Evolutionary conservation across 176 grass and related monocot species (phyloP), one percentile per base, ranked within the genome.

Genomic region (Triticum dicoccoides): DNA sequence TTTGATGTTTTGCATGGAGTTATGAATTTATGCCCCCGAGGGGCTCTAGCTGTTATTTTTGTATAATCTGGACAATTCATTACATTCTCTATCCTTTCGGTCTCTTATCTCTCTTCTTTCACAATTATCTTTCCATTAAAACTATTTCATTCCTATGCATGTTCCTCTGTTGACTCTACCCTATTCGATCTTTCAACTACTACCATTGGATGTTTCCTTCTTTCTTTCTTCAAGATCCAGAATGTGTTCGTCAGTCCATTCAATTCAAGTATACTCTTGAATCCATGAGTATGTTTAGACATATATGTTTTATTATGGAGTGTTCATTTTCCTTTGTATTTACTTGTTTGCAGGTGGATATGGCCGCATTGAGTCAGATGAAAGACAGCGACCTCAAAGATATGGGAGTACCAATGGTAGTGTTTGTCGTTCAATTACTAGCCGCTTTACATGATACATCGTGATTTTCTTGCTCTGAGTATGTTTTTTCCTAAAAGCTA

Each of bases 361-460:
- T 95, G 88, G 68, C 86, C 80, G 91, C 93, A 71, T 83, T 98
- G 88, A 91, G 70, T 84, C 93, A 98, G 88, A 98, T 98, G 96
- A 88, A 88, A 86, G 96, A 98, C 34, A 81, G 68, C 1, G 96
- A 98, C 69, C 96, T 98, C 29, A 98, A 98, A 85, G 96, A 98
- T 75, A 86, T 98, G 86, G 96, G 96, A 42, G 91, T 98, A 61
- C 96, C 96, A 32, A 98, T 98, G 96, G 96, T 98, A 95, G 83
- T 35, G 42, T 73, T 51, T 85, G 4, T 13, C 18, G 65, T 77
- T 70, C 69, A 32, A 27, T 65, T 17, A 62, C 69, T 74, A 67
- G 1, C 68, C 75, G 73, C 45, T 78, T 79, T 79, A 79, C 47
- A 58, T 79, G 15, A n/a, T 65, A 15, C 54, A 23, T 63, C 14